A percentile compares a stretch with the other conserved stretches of the same genome.
phyloP scores from a whole-genome alignment of 306 rosid genomes.

The Quercus engelmannii region DNA sequence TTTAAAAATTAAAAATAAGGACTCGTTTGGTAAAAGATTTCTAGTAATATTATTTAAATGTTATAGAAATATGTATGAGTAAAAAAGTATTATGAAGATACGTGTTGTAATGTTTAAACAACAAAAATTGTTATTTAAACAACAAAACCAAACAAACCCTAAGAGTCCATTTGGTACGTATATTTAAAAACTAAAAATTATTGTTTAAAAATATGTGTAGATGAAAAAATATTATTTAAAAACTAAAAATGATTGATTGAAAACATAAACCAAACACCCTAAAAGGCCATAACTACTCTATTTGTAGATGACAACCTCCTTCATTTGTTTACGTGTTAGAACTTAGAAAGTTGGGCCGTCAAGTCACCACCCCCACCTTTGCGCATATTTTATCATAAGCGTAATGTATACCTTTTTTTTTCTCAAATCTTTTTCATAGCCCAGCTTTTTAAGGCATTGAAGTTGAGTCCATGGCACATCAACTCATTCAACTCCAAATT shows the following conservation, averaged over 20 bases:
- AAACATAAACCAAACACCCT: too few species aligned
- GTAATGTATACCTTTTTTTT: not conserved
- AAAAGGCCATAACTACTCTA: not conserved
- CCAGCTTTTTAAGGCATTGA: not conserved
- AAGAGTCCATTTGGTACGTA: too few species aligned
- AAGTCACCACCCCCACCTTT: not conserved
- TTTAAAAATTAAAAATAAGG: too few species aligned
- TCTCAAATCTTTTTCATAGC: not conserved
- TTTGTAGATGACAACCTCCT: not conserved
- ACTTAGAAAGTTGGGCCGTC: not conserved
- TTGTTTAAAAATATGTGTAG: too few species aligned
- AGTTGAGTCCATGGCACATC: not conserved
- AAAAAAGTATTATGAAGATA: rapidly evolving
- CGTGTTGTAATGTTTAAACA: rapidly evolving
- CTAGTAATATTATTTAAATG: rapidly evolving
- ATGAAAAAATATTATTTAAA: too few species aligned
- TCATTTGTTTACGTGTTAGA: too few species aligned
- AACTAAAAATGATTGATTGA: too few species aligned
- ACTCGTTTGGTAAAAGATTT: rapidly evolving
- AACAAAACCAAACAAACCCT: rapidly evolving
- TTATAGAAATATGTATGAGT: rapidly evolving
- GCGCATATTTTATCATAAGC: not conserved
- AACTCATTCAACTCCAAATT: not conserved
- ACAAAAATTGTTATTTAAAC: rapidly evolving
- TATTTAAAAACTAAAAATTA: too few species aligned